Conservation (phyloP, 306 rosid species). For the Begonia fuchsioides region DNA sequence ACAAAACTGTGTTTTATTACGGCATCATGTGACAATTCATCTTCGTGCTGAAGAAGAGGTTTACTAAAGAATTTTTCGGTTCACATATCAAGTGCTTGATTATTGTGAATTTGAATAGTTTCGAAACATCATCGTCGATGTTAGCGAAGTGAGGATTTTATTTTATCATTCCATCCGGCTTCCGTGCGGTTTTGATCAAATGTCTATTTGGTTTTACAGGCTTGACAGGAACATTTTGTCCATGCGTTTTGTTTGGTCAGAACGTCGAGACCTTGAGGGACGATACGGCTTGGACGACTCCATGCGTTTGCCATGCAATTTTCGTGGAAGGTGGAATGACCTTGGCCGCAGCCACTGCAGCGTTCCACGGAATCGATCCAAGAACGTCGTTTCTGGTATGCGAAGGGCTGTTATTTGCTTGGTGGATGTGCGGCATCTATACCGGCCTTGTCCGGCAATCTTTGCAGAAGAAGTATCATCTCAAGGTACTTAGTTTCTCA, state of each 20-base stretch:
- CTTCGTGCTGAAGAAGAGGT: too few species aligned
- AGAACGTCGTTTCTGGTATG: slow-evolving; percentile 51
- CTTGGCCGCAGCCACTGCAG: slow-evolving; percentile 60
- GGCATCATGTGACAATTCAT: too few species aligned
- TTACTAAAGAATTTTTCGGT: too few species aligned
- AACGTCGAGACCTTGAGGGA: slow-evolving; percentile 69
- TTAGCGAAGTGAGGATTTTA: too few species aligned
- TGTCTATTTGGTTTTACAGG: slow-evolving; percentile 36
- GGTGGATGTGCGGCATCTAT: slow-evolving; percentile 99
- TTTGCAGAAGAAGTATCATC: slow-evolving; percentile 87
- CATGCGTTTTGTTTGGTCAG: slow-evolving; percentile 87
- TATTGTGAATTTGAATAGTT: too few species aligned
- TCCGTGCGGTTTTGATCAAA: too few species aligned
- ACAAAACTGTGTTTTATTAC: too few species aligned
- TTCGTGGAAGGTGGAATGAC: slow-evolving; percentile 88
- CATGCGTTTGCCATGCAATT: slow-evolving; percentile 89
- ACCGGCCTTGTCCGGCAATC: slow-evolving; percentile 82
- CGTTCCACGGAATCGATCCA: slow-evolving; percentile 47
- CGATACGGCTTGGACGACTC: slow-evolving; percentile 56
- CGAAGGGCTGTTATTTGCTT: slow-evolving; percentile 80
- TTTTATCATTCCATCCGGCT: too few species aligned
- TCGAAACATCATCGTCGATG: too few species aligned
- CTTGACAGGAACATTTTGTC: slow-evolving; percentile 77
- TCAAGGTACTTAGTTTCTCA: slow-evolving; percentile 33
- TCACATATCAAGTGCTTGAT: too few species aligned